Percentiles rank a stretch among this genome's conserved stretches.
phyloP scores from a whole-genome alignment of 1,284 basidiomycete species.

The Apiotrichum veenhuisii region DNA sequence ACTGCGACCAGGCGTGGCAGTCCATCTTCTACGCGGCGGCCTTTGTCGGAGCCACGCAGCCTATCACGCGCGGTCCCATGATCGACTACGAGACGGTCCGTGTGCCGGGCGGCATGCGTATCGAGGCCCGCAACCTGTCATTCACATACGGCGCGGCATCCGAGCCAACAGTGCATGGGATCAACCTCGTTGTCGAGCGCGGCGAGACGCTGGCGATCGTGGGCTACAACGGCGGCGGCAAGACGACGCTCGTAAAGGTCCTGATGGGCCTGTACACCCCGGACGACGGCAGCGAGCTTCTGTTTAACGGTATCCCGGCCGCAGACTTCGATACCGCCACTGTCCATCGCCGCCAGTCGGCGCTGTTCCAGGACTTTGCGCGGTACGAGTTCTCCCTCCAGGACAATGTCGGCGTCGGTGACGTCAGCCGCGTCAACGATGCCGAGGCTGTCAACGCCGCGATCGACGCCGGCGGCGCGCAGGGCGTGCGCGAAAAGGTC shows the following conservation, averaged over 20 bases:
- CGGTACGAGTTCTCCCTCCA: slow-evolving; percentile 68
- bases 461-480: slow-evolving; percentile 65
- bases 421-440: slow-evolving; percentile 50
- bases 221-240: slow-evolving; percentile 14
- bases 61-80: background rate
- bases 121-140: slow-evolving; percentile 67
- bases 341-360: slow-evolving; percentile 65
- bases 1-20: slow-evolving; percentile 62
- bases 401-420: slow-evolving; percentile 76
- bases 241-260: slow-evolving; percentile 56
- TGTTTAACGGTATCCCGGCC: slow-evolving; percentile 65
- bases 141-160: slow-evolving; percentile 71
- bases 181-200: slow-evolving; percentile 62
- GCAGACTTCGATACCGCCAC: slow-evolving; percentile 61
- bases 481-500: slow-evolving; percentile 31
- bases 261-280: slow-evolving; percentile 64
- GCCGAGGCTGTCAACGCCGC: slow-evolving; percentile 58
- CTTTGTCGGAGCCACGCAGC: slow-evolving; percentile 3
- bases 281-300: slow-evolving; percentile 55
- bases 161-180: slow-evolving; percentile 61
- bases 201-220: slow-evolving; percentile 67
- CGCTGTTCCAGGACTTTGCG: slow-evolving; percentile 75
- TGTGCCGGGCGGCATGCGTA: slow-evolving; percentile 54
- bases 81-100: slow-evolving; percentile 32
- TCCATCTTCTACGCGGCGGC: slow-evolving; percentile 57